Conservation (phyloP, 1,284 basidiomycete genomes). For the Thelephora terrestris region DNA sequence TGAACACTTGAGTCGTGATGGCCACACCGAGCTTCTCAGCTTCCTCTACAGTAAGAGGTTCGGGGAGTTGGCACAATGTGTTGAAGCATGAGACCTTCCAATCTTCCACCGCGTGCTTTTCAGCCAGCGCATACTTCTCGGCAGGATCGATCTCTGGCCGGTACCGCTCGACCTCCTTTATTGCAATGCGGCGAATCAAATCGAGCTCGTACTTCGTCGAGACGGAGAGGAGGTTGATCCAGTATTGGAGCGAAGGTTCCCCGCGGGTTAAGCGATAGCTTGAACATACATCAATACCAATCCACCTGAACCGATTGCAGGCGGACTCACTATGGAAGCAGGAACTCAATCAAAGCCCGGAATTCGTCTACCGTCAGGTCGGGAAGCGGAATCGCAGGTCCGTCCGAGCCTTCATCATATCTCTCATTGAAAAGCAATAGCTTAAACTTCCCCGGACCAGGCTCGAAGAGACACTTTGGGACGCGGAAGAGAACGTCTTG, state of each 20-base stretch:
- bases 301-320: background rate
- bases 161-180: conserved; percentile 11
- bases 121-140: conserved; percentile 11
- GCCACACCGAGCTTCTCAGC: conserved; percentile 9
- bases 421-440: conserved; percentile 1
- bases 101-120: conserved; percentile 10
- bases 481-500: too few relatives aligned
- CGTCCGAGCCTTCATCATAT: conserved; percentile 8
- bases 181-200: conserved; percentile 14
- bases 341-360: conserved; percentile 8
- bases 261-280: conserved; percentile 5
- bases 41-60: conserved; percentile 11
- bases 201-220: conserved; percentile 14
- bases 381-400: conserved; percentile 6
- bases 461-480: too few relatives aligned
- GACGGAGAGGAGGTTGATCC: conserved; percentile 15
- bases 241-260: conserved; percentile 5
- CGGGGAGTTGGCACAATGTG: conserved; percentile 9
- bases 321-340: conserved; percentile 7
- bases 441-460: conserved; percentile 3
- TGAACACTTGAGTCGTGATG: conserved; percentile 10
- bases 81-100: conserved; percentile 16
- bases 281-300: background rate
- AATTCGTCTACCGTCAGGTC: conserved; percentile 9
- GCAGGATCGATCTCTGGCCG: conserved; percentile 11